These are phyloP conservation scores for Fraxinus nigra DNA, from an alignment of 305 asterid species.

Conservation along the genomic window DNA sequence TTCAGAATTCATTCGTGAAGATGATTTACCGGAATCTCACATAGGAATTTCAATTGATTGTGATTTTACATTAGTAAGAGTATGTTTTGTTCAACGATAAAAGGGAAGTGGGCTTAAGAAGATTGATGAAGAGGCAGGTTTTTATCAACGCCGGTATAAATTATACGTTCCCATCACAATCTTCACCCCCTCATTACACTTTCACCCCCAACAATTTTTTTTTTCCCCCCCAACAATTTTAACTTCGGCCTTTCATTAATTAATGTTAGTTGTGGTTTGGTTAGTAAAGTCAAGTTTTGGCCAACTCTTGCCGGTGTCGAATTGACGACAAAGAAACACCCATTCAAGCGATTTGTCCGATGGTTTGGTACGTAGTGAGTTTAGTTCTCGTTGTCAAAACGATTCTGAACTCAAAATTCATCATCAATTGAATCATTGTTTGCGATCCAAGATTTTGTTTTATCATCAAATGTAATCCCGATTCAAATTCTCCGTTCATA, in stretches of 20 bases:
- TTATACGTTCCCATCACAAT: background rate
- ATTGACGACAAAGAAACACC: background rate
- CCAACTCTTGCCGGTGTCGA: background rate
- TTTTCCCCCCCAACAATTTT: background rate
- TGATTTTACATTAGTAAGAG: background rate
- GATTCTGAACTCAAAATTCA: background rate
- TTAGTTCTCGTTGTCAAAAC: background rate
- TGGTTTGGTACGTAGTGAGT: background rate
- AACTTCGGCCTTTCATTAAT: background rate
- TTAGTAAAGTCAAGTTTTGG: background rate
- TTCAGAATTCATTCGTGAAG: background rate
- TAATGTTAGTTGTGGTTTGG: background rate
- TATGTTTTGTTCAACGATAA: background rate
- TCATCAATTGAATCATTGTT: background rate
- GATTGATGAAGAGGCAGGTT: background rate
- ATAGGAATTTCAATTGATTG: background rate
- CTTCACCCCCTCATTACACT: background rate
- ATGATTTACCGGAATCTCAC: background rate
- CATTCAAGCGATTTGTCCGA: background rate
- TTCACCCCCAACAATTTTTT: background rate
- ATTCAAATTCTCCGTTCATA: too few relatives aligned
- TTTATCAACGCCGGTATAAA: background rate
- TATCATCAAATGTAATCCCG: background rate
- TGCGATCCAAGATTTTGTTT: background rate
- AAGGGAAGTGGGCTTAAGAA: background rate